Conservation (phyloP, 148 eudicot species). For the Vaccinium myrtillus region DNA sequence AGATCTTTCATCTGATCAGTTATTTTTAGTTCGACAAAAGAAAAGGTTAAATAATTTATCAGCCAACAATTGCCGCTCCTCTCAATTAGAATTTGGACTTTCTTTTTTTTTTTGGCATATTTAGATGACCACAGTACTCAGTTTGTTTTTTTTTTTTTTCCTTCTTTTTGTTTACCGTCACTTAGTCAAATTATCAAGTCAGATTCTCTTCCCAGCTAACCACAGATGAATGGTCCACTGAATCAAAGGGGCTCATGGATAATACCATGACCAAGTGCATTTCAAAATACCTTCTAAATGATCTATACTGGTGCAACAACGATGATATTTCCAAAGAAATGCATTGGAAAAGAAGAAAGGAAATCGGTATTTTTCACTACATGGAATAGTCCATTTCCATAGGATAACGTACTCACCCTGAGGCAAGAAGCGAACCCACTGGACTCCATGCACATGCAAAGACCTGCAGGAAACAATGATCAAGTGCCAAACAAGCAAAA, state of each 20-base stretch:
- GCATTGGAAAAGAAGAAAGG: not conserved
- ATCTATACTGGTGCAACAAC: not conserved
- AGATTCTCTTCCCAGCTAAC: not conserved
- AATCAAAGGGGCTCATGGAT: not conserved
- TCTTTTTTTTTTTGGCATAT: not conserved
- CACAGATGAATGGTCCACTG: not conserved
- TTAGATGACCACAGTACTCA: not conserved
- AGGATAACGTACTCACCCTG: conserved; percentile 46
- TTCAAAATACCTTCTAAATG: not conserved
- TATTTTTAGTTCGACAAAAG: not conserved
- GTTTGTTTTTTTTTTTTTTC: not conserved
- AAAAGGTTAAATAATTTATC: not conserved
- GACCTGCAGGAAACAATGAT: conserved; percentile 36
- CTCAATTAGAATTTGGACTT: not conserved
- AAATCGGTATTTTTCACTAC: not conserved
- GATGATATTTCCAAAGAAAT: not conserved
- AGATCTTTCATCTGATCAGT: not conserved
- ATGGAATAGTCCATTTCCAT: not conserved
- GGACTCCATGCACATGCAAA: conserved; percentile 85
- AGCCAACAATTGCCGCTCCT: not conserved
- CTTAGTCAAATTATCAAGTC: not conserved
- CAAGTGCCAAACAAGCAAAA: not conserved
- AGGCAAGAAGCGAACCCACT: conserved; percentile 62
- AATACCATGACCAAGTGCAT: not conserved
- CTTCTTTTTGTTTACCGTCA: not conserved